These are phyloP conservation scores for Hanseniaspora sp. DNA, from an alignment of 1,139 yeast species.

Conservation along the genomic window DNA sequence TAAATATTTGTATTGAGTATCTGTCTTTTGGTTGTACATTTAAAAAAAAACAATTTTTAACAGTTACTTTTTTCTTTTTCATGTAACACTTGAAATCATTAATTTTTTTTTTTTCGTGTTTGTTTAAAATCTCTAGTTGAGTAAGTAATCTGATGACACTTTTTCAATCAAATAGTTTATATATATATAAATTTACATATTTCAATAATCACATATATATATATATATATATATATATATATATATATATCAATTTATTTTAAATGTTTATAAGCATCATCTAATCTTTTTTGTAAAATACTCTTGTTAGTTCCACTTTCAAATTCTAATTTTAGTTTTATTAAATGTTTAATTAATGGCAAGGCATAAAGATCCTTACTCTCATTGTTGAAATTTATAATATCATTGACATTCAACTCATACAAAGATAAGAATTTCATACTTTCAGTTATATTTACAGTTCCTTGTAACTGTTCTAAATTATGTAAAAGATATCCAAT, in stretches of 20 bases:
- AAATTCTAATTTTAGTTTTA: constrained; percentile 1
- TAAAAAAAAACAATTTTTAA: no score
- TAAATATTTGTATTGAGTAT: not conserved
- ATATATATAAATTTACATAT: no score
- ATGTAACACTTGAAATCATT: no score
- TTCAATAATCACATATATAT: not conserved
- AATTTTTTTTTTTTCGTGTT: no score
- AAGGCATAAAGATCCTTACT: not conserved
- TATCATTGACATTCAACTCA: constrained; percentile 9
- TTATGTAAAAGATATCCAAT: constrained; percentile 1
- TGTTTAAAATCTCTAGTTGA: no score
- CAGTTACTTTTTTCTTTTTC: no score
- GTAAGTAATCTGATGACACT: no score
- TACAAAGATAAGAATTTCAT: constrained; percentile 6
- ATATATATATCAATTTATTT: not conserved
- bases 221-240: not conserved
- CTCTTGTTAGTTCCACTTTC: constrained; percentile 13
- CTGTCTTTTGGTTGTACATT: not conserved
- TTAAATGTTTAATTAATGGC: not conserved
- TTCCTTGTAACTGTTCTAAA: not conserved
- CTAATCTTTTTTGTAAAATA: constrained; percentile 9
- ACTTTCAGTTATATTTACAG: not conserved
- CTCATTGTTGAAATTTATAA: constrained; percentile 3
- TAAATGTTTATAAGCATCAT: constrained; percentile 5
- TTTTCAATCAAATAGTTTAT: no score